Base-by-base conservation (phyloP, 371 early-diverging fungal species). In the Mortierella sp. region DNA sequence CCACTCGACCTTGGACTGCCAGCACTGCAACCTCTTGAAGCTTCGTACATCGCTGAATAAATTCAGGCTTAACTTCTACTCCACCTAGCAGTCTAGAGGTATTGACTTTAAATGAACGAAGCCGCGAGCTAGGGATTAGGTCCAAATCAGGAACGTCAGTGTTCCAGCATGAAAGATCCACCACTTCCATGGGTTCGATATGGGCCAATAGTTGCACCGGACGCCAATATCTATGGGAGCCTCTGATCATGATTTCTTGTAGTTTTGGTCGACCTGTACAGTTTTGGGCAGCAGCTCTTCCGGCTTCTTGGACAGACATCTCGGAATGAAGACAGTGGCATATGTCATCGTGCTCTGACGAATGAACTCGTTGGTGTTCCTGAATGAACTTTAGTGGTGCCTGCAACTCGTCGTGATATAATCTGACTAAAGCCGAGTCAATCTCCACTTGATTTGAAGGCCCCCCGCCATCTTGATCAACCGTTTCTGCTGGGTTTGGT, bases 161-260 rank as follows among this genome's bases (percentile, higher is more conserved):
- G 56, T 75, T 70, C 75, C 75, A 75, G 1, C 64, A 70, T 11
- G 75, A 75, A 23, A 75, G 63, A 46, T 75, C 75, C 25, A 75
- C 53, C 3, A 70, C 56, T 29, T 75, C 62, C 43, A 75, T 47
- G 0, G 75, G 70, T 6, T 66, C 44, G 23, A 75, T 66, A 25
- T 60, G 18, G 18, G 65, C n/a, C 21, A 75, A 47, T 0, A 75
- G 48, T 0, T 44, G 64, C 0, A 23, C 45, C 4, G 75, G 75
- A 2, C 53, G 60, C 75, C 75, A 75, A 1, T n/a, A 28, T 1
- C 12, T 2, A 23, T 70, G 29, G 3, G 52, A 4, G 16, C 75
- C 75, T 18, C 75, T 58, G 56, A 75, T 56, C 47, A 64, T 58
- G 15, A 75, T 14, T 23, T 75, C 70, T 23, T 63, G 62, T 7